Percentiles rank a stretch among this genome's conserved stretches.
Conservation (phyloP, 257 asterid genomes). For the Nicotiana paniculata region DNA sequence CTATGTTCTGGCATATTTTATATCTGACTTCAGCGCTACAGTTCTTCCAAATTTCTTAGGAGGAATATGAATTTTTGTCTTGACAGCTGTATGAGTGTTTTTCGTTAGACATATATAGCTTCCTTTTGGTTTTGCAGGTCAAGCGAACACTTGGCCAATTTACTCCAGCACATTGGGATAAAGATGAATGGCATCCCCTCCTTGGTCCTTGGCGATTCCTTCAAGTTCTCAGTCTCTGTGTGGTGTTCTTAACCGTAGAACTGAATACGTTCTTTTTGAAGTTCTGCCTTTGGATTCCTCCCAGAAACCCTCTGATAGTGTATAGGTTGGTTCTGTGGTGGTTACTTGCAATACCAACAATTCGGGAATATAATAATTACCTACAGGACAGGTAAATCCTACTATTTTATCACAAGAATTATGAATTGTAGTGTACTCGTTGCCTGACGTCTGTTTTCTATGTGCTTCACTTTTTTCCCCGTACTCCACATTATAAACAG, state of each 20-base stretch:
- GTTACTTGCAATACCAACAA: slow-evolving; percentile 90
- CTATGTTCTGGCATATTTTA: not conserved
- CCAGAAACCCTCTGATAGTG: slow-evolving; percentile 72
- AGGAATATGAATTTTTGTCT: not conserved
- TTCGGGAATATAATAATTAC: slow-evolving; percentile 89
- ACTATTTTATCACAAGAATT: not conserved
- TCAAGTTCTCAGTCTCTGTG: slow-evolving; percentile 84
- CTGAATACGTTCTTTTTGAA: slow-evolving; percentile 88
- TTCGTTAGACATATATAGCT: not conserved
- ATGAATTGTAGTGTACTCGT: not conserved
- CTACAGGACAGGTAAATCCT: slow-evolving; percentile 71
- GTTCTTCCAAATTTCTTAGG: not conserved
- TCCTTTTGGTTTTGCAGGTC: slow-evolving; percentile 40
- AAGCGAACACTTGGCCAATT: slow-evolving; percentile 87
- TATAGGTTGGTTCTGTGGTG: slow-evolving; percentile 92
- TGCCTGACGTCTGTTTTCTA: not conserved
- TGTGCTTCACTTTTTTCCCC: not conserved
- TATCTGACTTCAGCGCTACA: not conserved
- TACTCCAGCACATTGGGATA: slow-evolving; percentile 96
- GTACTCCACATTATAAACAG: slow-evolving; percentile 25
- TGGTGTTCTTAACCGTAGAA: slow-evolving; percentile 83
- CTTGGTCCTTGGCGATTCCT: slow-evolving; percentile 91
- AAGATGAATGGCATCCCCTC: slow-evolving; percentile 98
- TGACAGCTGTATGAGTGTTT: not conserved
- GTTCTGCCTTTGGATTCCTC: slow-evolving; percentile 97